Base-by-base conservation (phyloP, 1,284 basidiomycete species). In the Ceratobasidium theobromae region DNA sequence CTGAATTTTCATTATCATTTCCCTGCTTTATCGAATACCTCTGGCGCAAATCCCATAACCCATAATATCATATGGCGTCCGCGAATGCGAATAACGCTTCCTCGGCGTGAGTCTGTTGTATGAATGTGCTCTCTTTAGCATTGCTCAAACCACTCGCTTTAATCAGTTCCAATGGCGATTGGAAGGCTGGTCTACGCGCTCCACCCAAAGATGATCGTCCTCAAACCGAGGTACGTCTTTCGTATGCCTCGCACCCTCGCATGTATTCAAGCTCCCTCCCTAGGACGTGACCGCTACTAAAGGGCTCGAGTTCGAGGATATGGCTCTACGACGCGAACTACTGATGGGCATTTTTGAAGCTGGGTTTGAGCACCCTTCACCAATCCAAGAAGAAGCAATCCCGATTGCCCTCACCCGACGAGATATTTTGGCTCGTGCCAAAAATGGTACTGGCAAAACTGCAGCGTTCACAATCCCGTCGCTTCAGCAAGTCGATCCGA, bases 391-490 rank as follows among this genome's bases (percentile, higher is more conserved):
- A 85, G 94, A 98, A 81, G 89, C 93, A 65, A 94, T 95, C 72
- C 93, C 93, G 66, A 84, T 91, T 71, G 92, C 93, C 23, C 85
- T 95, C 73, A 86, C 87, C 65, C 89, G 88, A 73, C 87, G 92
- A 74, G 95, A 98, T 77, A 81, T 98, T 73, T 89, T 99, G 68
- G 95, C 94, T 71, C 92, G 87, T 72, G 91, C 91, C 57, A 92
- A 93, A 81, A 93, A 92, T 73, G 91, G 90, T 67, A 95, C 93
- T 1, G 94, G 94, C 66, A 94, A 98, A 84, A 99, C 96, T 38
- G 96, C 94, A 23, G 95, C 97, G 35, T 99, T 99, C 82, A 92
- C 97, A 77, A 98, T 99, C 76, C 96, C 97, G 43, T 86, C 93
- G 67, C 86, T 99, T 68, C 93, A 98, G 77, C 92, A 95, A 77